Percentiles rank a stretch among this genome's conserved stretches.
Conservation (phyloP, 1,284 basidiomycete species). For the Sporisorium graminicola region DNA sequence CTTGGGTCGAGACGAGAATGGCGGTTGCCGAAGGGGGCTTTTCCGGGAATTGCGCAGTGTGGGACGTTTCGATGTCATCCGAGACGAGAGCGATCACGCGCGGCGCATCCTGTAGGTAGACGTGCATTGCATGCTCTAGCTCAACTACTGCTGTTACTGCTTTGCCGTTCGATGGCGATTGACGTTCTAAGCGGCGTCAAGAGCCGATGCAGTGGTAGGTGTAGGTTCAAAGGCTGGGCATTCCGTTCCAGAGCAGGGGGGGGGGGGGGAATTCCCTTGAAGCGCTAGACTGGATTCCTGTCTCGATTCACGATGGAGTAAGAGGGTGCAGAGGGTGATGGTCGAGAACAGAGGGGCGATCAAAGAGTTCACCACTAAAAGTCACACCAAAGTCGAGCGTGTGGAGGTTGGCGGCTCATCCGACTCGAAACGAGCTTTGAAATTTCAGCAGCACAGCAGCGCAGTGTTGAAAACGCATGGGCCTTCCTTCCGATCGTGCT, state of each 20-base stretch:
- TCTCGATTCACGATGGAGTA: no score
- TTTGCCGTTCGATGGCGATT: neutral
- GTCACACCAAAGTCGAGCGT: neutral
- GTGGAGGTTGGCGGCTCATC: conserved; percentile 21
- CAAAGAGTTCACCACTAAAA: neutral
- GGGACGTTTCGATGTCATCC: conserved; percentile 14
- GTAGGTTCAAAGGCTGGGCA: neutral
- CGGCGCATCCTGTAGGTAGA: conserved; percentile 59
- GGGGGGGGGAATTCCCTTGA: neutral
- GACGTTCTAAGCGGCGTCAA: neutral
- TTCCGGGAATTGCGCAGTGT: neutral
- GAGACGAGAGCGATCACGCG: conserved; percentile 51
- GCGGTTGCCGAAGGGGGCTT: conserved; percentile 27
- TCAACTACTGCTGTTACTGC: conserved; percentile 3
- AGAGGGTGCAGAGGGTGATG: neutral
- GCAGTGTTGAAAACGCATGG: neutral
- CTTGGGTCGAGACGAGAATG: conserved; percentile 43
- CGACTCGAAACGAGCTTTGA: conserved; percentile 1
- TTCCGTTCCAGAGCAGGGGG: conserved; percentile 5
- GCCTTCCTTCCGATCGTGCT: neutral
- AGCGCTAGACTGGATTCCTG: neutral
- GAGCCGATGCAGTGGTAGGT: neutral
- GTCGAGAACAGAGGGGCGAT: neutral
- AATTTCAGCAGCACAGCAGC: neutral
- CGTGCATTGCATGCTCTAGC: conserved; percentile 56